These are phyloP conservation scores for Darksidea phi DNA, from an alignment of 495 filamentous ascomycete genomes.

Conservation along the genomic window DNA sequence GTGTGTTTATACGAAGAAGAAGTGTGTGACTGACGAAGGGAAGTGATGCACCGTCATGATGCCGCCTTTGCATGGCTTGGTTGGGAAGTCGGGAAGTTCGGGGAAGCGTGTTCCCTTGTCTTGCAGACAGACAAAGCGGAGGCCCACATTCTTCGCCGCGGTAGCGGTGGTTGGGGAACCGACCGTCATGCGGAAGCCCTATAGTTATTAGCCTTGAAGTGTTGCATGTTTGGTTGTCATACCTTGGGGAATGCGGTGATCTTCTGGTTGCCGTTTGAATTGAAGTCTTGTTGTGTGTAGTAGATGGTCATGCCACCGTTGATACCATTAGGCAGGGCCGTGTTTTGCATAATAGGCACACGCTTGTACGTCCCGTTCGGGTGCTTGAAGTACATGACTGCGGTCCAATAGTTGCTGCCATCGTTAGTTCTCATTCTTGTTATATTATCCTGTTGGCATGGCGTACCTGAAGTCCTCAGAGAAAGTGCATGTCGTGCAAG, in stretches of 20 bases:
- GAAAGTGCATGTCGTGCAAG: conserved; percentile 44
- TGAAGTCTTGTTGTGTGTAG: conserved; percentile 48
- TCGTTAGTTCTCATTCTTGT: conserved; percentile 21
- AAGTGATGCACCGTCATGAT: conserved; percentile 57
- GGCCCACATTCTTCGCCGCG: conserved; percentile 42
- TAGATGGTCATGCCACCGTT: conserved; percentile 53
- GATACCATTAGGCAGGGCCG: conserved; percentile 48
- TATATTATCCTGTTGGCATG: background rate
- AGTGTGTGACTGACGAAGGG: conserved; percentile 47
- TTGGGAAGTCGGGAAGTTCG: conserved; percentile 51
- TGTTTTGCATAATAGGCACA: conserved; percentile 46
- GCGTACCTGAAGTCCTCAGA: conserved; percentile 17
- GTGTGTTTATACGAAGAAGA: background rate
- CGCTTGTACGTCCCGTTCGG: conserved; percentile 51
- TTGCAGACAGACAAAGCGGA: conserved; percentile 51
- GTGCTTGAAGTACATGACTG: conserved; percentile 53
- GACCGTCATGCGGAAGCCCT: conserved; percentile 59
- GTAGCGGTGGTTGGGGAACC: conserved; percentile 46
- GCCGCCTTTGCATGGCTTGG: conserved; percentile 47
- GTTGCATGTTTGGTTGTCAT: background rate
- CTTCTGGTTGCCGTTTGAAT: conserved; percentile 46
- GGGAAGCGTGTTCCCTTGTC: conserved; percentile 46
- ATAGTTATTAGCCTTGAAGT: conserved; percentile 12
- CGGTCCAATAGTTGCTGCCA: conserved; percentile 47
- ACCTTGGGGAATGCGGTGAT: conserved; percentile 52